These are phyloP conservation scores for Pseudonitzschia delicatissima DNA, from an alignment of 108 stramenopile species.

Conservation along the genomic window DNA sequence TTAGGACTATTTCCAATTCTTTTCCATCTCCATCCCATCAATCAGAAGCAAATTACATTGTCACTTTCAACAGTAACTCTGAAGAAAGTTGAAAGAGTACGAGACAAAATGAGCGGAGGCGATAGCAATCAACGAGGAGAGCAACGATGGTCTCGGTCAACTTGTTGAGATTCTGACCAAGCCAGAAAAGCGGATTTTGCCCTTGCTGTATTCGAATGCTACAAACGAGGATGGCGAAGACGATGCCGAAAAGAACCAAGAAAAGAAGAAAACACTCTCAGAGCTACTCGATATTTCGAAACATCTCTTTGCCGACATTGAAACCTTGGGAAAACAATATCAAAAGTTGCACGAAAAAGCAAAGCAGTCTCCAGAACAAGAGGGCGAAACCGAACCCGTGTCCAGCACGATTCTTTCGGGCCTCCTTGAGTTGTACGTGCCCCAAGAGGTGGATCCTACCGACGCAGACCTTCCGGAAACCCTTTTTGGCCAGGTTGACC, in stretches of 20 bases:
- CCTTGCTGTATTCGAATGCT: constrained; percentile 12
- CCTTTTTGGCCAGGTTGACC: constrained; percentile 89
- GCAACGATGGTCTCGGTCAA: neutral
- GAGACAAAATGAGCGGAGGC: no score
- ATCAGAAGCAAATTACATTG: no score
- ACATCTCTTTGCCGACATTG: constrained; percentile 27
- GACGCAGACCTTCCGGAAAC: constrained; percentile 90
- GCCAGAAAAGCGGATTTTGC: constrained; percentile 27
- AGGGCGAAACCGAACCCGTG: neutral
- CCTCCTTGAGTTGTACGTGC: constrained; percentile 13
- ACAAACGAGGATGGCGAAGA: neutral
- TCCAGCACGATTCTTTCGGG: constrained; percentile 22
- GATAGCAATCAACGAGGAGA: neutral
- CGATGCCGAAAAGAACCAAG: neutral
- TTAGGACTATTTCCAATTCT: no score
- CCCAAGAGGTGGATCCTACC: constrained; percentile 79
- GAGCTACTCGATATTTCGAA: constrained; percentile 21
- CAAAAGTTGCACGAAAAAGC: constrained; percentile 16
- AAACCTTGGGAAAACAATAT: constrained; percentile 18
- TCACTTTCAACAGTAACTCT: no score
- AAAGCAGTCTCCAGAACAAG: neutral
- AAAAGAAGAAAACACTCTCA: constrained; percentile 9
- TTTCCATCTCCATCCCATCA: no score
- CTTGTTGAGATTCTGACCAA: constrained; percentile 20
- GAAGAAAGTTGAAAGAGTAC: no score